Base-by-base conservation (phyloP, 2,329 filamentous ascomycete genomes). In the Colletotrichum endophyticum region DNA sequence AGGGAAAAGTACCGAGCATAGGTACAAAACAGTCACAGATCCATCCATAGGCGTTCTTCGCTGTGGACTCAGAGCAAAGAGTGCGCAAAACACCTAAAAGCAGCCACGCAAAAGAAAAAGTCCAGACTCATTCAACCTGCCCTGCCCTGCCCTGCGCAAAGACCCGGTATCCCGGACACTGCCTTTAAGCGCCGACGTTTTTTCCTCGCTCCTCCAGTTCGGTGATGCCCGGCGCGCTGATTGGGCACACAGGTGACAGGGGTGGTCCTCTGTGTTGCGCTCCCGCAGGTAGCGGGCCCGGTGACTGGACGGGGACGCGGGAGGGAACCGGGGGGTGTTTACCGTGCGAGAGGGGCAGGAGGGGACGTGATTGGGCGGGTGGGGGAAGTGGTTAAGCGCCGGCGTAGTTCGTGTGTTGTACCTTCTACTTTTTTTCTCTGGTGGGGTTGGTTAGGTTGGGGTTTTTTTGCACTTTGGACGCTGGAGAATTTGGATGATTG, bases 81-180 rank as follows among this genome's bases (percentile, higher is more conserved):
- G 9, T 49, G 39, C 39, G 39, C 19, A 0, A n/a, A 25, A 11
- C 2, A 2, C 27, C 32, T 27, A 73, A 76, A 70, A 77, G 70
- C 75, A 56, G 75, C 77, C n/a, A 53, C n/a, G 44, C n/a, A 53
- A 53, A 36, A 49, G 19, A 11, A 11, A 22, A 53, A 53, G 44
- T 22, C 44, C 44, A 53, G 44, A 53, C 44, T 53, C 2, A 53
- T 53, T 36, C 44, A 13, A 7, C 9, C 39, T 44, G 1, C 2
- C 44, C 34, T 36, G 34, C 34, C 34, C 34, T 36, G 36, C 36
- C 44, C 19, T 53, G 44, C 44, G n/a, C 44, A 53, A 53, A 53
- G 72, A 74, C 75, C 78, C 78, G 72, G 70, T 15, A 79, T 79
- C 78, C 78, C 70, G 78, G 78, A 77, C 76, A 66, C 70, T 78